A percentile compares a stretch with the other conserved stretches of the same genome.
These are phyloP conservation scores for Borealophlyctis nickersoniae DNA, from an alignment of 192 early-diverging fungal genomes.

Conservation along the genomic window DNA sequence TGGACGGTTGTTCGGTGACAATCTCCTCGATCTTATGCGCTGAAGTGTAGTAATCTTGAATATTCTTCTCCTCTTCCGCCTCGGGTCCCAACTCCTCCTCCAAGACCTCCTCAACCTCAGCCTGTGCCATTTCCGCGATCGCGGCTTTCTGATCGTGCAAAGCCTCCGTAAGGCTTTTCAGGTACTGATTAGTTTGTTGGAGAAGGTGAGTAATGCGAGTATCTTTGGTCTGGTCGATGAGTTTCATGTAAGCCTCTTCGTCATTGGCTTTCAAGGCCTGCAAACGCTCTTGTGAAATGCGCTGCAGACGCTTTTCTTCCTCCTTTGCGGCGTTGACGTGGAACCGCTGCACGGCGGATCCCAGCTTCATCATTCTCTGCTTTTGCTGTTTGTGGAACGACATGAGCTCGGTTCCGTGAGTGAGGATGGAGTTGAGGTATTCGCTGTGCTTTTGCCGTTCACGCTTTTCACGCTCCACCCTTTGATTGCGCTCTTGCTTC, in stretches of 20 bases:
- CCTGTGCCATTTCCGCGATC: slow-evolving; percentile 48
- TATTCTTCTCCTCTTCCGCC: slow-evolving; percentile 40
- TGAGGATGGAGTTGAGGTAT: slow-evolving; percentile 70
- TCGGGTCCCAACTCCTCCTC: slow-evolving; percentile 40
- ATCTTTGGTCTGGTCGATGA: slow-evolving; percentile 95
- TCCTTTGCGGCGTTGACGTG: slow-evolving; percentile 88
- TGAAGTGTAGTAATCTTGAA: slow-evolving; percentile 74
- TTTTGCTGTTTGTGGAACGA: slow-evolving; percentile 67
- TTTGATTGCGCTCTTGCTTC: slow-evolving; percentile 83
- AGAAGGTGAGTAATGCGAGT: slow-evolving; percentile 91
- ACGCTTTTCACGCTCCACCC: slow-evolving; percentile 78
- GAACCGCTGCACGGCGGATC: slow-evolving; percentile 69
- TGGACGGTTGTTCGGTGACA: slow-evolving; percentile 73
- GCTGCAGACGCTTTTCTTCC: slow-evolving; percentile 83
- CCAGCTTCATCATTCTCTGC: slow-evolving; percentile 68
- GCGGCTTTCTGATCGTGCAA: slow-evolving; percentile 73
- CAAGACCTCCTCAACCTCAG: slow-evolving; percentile 50
- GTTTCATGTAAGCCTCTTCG: slow-evolving; percentile 94
- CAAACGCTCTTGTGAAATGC: slow-evolving; percentile 89
- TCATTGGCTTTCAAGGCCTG: slow-evolving; percentile 94
- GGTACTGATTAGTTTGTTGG: slow-evolving; percentile 82
- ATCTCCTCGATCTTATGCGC: slow-evolving; percentile 86
- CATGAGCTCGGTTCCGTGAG: slow-evolving; percentile 68
- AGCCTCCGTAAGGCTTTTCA: slow-evolving; percentile 79
- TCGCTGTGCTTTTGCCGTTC: slow-evolving; percentile 81